These are phyloP conservation scores for Jacaranda mimosifolia DNA, from an alignment of 257 asterid genomes.

Conservation along the genomic window DNA sequence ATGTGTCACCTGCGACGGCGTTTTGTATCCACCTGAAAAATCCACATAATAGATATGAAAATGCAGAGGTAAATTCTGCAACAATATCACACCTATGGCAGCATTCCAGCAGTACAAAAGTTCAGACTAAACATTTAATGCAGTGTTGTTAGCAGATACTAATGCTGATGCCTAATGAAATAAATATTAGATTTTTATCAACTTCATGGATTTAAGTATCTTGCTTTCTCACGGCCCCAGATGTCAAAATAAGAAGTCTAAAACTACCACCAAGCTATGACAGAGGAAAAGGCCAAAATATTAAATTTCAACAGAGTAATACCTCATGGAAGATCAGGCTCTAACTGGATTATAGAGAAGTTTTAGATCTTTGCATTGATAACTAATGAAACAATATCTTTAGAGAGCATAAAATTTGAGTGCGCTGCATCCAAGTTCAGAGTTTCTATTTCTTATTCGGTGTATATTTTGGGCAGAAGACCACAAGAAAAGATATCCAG, in stretches of 20 bases:
- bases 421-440: neutral
- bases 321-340: too few species aligned
- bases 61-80: neutral
- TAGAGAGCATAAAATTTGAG: neutral
- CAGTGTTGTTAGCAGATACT: constrained; percentile 14
- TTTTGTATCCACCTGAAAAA: constrained; percentile 78
- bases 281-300: neutral
- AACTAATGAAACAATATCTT: too few species aligned
- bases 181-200: neutral
- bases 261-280: neutral
- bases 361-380: too few species aligned
- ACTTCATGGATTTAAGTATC: neutral
- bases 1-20: constrained; percentile 72
- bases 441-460: neutral
- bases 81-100: constrained; percentile 1
- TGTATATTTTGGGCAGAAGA: too few species aligned
- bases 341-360: too few species aligned
- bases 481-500: neutral
- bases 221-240: too few species aligned
- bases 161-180: neutral
- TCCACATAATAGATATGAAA: constrained; percentile 14
- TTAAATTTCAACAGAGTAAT: neutral
- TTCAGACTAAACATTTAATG: constrained; percentile 7
- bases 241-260: neutral
- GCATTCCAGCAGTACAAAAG: constrained; percentile 14